Evolutionary conservation across 768 basidiomycete genomes (phyloP).

Genomic region (Coprinopsis cinerea): DNA sequence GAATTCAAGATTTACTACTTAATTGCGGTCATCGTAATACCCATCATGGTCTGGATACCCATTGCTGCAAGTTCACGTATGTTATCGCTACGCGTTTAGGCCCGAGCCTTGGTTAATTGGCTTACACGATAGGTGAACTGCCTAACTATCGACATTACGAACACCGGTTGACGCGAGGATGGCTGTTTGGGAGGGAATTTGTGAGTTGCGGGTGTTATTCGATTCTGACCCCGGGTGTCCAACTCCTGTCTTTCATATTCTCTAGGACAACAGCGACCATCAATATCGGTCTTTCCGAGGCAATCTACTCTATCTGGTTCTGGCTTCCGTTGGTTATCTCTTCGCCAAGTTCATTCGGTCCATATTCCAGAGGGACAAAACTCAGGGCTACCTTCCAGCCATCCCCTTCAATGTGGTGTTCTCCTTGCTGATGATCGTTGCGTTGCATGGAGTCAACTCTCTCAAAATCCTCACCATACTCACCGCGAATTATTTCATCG

Average conservation of each 20-base stretch:
- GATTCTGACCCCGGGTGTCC: constrained; percentile 2
- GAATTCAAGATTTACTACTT: constrained; percentile 80
- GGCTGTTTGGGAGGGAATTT: constrained; percentile 72
- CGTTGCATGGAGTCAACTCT: constrained; percentile 75
- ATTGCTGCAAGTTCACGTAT: constrained; percentile 67
- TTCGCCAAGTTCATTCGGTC: constrained; percentile 46
- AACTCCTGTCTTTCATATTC: constrained; percentile 6
- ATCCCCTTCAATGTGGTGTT: constrained; percentile 57
- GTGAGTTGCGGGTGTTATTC: too few relatives aligned
- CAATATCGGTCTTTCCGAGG: constrained; percentile 88
- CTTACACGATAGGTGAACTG: constrained; percentile 38
- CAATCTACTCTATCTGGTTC: constrained; percentile 62
- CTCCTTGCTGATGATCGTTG: constrained; percentile 57
- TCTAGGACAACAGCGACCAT: constrained; percentile 84
- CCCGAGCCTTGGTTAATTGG: constrained; percentile 2
- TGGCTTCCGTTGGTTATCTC: constrained; percentile 47
- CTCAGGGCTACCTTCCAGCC: constrained; percentile 25
- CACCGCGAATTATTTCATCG: constrained; percentile 60
- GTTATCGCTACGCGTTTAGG: constrained; percentile 25
- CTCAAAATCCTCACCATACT: constrained; percentile 77
- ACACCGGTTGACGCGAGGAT: constrained; percentile 58
- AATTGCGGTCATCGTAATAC: constrained; percentile 54
- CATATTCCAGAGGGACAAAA: constrained; percentile 19
- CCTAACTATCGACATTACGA: constrained; percentile 66
- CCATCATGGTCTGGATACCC: constrained; percentile 74